phyloP scores from a whole-genome alignment of 768 basidiomycete species.

The Naganishia onofrii region DNA sequence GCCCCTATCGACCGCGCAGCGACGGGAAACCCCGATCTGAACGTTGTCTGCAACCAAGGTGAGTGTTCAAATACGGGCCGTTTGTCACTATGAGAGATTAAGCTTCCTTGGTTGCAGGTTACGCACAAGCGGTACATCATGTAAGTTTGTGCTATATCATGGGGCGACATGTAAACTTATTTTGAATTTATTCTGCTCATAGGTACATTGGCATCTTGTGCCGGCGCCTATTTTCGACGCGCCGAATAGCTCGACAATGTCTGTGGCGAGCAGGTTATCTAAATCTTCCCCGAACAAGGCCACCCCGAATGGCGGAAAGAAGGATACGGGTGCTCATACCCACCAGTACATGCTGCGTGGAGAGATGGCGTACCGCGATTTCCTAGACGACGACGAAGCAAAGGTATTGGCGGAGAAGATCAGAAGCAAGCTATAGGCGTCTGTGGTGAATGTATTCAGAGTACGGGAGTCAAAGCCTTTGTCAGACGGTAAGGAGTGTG shows the following conservation, averaged over 20 bases:
- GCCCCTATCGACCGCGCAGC: constrained; percentile 14
- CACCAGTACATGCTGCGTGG: constrained; percentile 32
- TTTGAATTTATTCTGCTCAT: too few species aligned
- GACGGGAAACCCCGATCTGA: constrained; percentile 32
- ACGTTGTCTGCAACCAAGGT: constrained; percentile 37
- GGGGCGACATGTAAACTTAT: too few species aligned
- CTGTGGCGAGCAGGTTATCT: constrained; percentile 4
- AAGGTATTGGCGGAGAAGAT: constrained; percentile 32
- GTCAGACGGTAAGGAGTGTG: not conserved
- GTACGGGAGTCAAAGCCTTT: not conserved
- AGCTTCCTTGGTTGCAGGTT: constrained; percentile 3
- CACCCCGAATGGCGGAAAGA: not conserved
- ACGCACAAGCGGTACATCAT: constrained; percentile 33
- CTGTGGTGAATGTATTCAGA: not conserved
- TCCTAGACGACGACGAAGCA: constrained; percentile 33
- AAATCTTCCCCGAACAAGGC: constrained; percentile 7
- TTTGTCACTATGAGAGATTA: not conserved
- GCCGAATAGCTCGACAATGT: constrained; percentile 17
- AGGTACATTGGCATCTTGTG: constrained; percentile 36
- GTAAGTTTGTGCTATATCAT: constrained; percentile 6
- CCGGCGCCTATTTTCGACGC: constrained; percentile 32
- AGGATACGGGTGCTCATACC: constrained; percentile 17
- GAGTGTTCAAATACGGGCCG: not conserved
- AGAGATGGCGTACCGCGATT: constrained; percentile 32
- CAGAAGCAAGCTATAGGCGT: constrained; percentile 29